These are phyloP conservation scores for Isatis tinctoria DNA, from an alignment of 345 rosid genomes.

Conservation along the genomic window DNA sequence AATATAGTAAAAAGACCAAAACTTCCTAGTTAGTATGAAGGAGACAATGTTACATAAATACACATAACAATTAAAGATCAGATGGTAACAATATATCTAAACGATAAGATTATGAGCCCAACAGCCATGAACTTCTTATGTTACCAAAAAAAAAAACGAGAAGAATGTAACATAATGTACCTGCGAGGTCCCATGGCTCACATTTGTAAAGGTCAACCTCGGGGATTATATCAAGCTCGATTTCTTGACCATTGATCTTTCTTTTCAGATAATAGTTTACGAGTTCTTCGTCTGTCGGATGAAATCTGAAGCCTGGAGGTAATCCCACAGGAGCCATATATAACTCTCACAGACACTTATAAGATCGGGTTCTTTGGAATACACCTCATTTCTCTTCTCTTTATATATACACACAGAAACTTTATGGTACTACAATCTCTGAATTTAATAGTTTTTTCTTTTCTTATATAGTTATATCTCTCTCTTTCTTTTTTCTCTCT, in stretches of 20 bases:
- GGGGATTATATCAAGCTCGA: conserved; percentile 91
- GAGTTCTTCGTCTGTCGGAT: conserved; percentile 94
- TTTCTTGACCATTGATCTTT: conserved; percentile 76
- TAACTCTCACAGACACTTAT: not conserved
- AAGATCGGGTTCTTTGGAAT: not conserved
- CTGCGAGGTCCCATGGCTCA: conserved; percentile 96
- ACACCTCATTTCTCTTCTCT: conserved; percentile 11
- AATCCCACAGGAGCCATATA: conserved; percentile 46
- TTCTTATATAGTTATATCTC: not conserved
- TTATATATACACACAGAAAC: not conserved
- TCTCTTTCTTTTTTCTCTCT: not conserved
- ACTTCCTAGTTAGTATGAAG: not conserved
- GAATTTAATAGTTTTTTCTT: not conserved
- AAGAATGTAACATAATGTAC: conserved; percentile 27
- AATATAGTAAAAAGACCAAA: not conserved
- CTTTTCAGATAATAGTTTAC: conserved; percentile 90
- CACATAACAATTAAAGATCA: not conserved
- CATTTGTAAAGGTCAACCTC: conserved; percentile 98
- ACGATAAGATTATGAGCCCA: not conserved
- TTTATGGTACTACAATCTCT: not conserved
- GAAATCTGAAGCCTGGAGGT: conserved; percentile 95
- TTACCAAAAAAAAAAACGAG: not conserved
- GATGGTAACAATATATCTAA: not conserved
- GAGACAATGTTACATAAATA: not conserved
- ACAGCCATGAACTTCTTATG: not conserved